Conservation (phyloP, 1,284 basidiomycete species). For the Somion occarium region DNA sequence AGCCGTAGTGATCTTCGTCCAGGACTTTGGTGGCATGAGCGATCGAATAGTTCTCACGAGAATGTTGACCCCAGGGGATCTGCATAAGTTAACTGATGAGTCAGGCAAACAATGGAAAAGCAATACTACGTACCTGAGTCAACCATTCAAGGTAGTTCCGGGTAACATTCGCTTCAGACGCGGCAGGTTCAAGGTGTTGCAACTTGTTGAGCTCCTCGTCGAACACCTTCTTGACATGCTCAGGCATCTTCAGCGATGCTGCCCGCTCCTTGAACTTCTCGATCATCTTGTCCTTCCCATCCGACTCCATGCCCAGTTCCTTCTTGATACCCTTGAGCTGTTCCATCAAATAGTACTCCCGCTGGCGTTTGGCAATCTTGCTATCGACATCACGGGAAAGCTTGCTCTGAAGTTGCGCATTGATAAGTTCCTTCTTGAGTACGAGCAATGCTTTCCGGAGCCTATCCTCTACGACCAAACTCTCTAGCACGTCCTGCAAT, state of each 20-base stretch:
- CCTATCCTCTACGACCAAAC: conserved; percentile 83
- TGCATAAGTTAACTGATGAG: conserved; percentile 21
- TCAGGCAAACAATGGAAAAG: background rate
- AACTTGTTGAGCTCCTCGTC: conserved; percentile 96
- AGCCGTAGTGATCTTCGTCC: conserved; percentile 95
- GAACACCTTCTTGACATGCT: conserved; percentile 89
- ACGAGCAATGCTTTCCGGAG: conserved; percentile 89
- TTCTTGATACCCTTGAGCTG: conserved; percentile 99
- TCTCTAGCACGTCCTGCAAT: conserved; percentile 92
- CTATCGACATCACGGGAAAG: conserved; percentile 92
- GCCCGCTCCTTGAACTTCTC: conserved; percentile 96
- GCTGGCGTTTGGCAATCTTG: conserved; percentile 96
- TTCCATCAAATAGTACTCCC: conserved; percentile 98
- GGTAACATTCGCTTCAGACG: conserved; percentile 95
- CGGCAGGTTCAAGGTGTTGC: conserved; percentile 86
- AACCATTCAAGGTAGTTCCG: conserved; percentile 96
- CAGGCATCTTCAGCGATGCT: conserved; percentile 86
- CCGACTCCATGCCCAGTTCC: conserved; percentile 95
- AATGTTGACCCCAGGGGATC: conserved; percentile 97
- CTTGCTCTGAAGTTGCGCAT: conserved; percentile 93
- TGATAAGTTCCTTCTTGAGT: conserved; percentile 97
- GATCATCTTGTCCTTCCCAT: conserved; percentile 96
- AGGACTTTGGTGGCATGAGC: conserved; percentile 81
- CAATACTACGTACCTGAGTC: conserved; percentile 59
- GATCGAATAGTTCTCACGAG: conserved; percentile 92